A percentile compares a stretch with the other conserved stretches of the same genome.
Conservation (phyloP, 306 rosid genomes). For the Glycine tomentella region DNA sequence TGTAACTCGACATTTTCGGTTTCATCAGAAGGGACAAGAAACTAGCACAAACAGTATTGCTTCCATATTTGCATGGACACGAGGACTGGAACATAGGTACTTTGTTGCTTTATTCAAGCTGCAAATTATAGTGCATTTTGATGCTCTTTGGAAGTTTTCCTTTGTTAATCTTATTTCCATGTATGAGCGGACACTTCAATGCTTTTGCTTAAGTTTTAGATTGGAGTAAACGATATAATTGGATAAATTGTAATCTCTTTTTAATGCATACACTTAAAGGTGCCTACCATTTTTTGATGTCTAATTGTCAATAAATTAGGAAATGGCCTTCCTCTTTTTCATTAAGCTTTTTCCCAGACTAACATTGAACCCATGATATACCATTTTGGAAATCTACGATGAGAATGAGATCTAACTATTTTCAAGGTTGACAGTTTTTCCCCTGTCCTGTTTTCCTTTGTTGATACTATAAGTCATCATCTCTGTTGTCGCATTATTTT, state of each 20-base stretch:
- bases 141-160: conserved; percentile 6
- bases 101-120: conserved; percentile 38
- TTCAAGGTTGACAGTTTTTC: conserved; percentile 12
- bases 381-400: background rate
- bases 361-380: conserved; percentile 3
- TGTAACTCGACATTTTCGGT: conserved; percentile 90
- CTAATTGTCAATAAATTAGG: background rate
- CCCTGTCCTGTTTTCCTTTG: background rate
- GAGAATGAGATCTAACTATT: conserved; percentile 2
- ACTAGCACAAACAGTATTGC: conserved; percentile 99
- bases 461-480: background rate
- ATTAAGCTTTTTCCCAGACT: conserved; percentile 8
- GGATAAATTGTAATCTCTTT: conserved; percentile 4
- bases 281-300: conserved; percentile 18
- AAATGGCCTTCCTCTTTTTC: background rate
- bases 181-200: background rate
- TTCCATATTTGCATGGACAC: conserved; percentile 97
- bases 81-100: conserved; percentile 95
- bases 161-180: conserved; percentile 2
- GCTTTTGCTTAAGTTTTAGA: background rate
- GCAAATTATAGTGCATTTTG: conserved; percentile 27
- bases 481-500: conserved; percentile 3
- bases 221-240: conserved; percentile 12
- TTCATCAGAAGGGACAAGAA: conserved; percentile 94
- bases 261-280: background rate